Conservation (phyloP, 2,329 filamentous ascomycete species). For the Teratosphaeria pseudoeucalypti region DNA sequence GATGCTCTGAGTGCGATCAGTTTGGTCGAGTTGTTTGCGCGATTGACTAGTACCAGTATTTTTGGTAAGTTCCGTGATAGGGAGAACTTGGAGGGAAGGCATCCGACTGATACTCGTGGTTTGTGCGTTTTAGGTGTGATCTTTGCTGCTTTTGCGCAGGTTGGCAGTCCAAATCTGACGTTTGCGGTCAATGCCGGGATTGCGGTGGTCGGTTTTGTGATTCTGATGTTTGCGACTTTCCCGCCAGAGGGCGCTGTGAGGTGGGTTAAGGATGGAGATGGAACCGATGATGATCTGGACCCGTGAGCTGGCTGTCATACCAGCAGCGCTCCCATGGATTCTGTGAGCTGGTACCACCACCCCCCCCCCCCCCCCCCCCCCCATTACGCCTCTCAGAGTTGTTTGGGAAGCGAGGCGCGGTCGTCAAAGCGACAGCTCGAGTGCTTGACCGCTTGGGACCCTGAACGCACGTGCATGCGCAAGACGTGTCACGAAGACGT, state of each 20-base stretch:
- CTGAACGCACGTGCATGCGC: neutral
- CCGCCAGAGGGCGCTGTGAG: conserved; percentile 29
- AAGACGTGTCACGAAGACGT: neutral
- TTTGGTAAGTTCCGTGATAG: conserved; percentile 39
- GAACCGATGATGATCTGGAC: neutral
- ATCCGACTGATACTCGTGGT: too few species aligned
- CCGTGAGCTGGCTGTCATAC: neutral
- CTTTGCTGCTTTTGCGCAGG: conserved; percentile 52
- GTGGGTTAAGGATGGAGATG: conserved; percentile 7
- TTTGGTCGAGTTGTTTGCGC: conserved; percentile 58
- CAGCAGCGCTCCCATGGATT: neutral
- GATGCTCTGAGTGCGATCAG: conserved; percentile 62
- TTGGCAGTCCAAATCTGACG: conserved; percentile 50
- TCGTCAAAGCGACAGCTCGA: neutral
- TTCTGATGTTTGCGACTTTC: conserved; percentile 37
- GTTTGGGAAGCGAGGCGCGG: too few species aligned
- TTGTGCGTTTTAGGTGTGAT: conserved; percentile 30
- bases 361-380: too few species aligned
- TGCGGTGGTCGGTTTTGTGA: conserved; percentile 41
- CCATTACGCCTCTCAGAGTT: too few species aligned
- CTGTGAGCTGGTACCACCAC: too few species aligned
- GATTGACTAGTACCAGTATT: conserved; percentile 50
- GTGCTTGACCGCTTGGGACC: neutral
- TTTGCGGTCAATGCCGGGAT: conserved; percentile 58
- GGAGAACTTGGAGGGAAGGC: too few species aligned